These are phyloP conservation scores for Fusarium verticillioides DNA, from an alignment of 2,329 filamentous ascomycete genomes.

Conservation along the genomic window DNA sequence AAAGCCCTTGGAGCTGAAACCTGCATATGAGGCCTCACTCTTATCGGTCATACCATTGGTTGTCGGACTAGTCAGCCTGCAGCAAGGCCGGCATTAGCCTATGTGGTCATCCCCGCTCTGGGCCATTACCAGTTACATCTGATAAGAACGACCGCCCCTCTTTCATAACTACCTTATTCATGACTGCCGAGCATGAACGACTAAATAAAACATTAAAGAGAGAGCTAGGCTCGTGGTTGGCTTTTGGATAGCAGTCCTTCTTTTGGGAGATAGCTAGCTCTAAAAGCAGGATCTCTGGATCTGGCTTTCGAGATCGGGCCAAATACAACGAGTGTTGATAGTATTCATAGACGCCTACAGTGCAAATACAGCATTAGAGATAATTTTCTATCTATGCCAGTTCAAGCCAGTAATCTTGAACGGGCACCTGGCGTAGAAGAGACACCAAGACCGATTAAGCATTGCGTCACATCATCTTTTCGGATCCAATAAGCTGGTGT, in stretches of 20 bases:
- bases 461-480: neutral
- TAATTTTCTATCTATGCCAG: neutral
- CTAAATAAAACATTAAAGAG: too few relatives aligned
- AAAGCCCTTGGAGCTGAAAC: neutral
- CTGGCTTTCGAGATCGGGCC: rapidly evolving
- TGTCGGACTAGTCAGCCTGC: rapidly evolving
- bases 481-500: rapidly evolving
- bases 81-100: rapidly evolving
- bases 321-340: too few relatives aligned
- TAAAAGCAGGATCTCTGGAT: neutral
- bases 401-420: rapidly evolving
- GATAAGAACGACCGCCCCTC: too few relatives aligned
- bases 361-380: neutral
- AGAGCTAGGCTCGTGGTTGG: too few relatives aligned
- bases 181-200: too few relatives aligned
- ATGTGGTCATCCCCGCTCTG: neutral
- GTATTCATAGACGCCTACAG: neutral
- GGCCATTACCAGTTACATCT: too few relatives aligned
- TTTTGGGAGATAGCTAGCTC: neutral
- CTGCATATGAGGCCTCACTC: neutral
- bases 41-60: neutral
- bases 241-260: neutral
- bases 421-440: neutral
- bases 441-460: rapidly evolving
- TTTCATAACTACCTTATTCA: too few relatives aligned